A percentile compares a stretch with the other conserved stretches of the same genome.
phyloP scores from a whole-genome alignment of 2,329 filamentous ascomycete species.

The Xylariaceae sp. region DNA sequence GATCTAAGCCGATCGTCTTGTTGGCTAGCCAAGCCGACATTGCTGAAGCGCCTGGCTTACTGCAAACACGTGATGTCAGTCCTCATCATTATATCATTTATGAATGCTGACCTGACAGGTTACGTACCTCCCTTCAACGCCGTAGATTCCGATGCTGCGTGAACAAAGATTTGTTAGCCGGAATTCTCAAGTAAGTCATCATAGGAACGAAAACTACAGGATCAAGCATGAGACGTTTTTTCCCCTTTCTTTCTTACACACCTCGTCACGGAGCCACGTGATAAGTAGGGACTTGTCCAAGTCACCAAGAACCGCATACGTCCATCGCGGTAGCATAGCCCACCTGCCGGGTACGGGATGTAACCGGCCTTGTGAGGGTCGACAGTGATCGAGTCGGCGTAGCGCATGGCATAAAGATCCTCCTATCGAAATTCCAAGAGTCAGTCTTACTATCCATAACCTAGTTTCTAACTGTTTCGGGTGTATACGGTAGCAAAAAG shows the following conservation, averaged over 20 bases:
- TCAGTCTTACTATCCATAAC: not conserved
- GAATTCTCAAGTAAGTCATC: too few species aligned
- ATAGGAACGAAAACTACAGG: too few species aligned
- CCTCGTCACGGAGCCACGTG: constrained; percentile 46
- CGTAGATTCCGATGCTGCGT: constrained; percentile 49
- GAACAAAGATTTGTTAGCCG: not conserved
- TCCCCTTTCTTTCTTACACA: too few species aligned
- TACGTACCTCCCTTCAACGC: constrained; percentile 51
- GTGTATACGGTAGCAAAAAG: too few species aligned
- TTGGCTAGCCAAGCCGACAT: constrained; percentile 54
- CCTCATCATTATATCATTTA: not conserved
- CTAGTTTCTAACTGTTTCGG: not conserved
- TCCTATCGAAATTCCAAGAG: constrained; percentile 23
- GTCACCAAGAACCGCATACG: constrained; percentile 52
- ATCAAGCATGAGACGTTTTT: too few species aligned
- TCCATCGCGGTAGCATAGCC: constrained; percentile 52
- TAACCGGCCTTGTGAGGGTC: constrained; percentile 57
- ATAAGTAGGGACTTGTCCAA: constrained; percentile 51
- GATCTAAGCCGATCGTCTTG: constrained; percentile 50
- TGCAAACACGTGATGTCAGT: constrained; percentile 24
- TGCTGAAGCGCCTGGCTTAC: constrained; percentile 54
- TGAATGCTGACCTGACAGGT: too few species aligned
- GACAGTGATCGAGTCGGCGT: constrained; percentile 54
- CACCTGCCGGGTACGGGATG: constrained; percentile 54
- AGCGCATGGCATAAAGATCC: constrained; percentile 48